A percentile compares a stretch with the other conserved stretches of the same genome.
phyloP scores from a whole-genome alignment of 1,284 basidiomycete species.

The Rhodotorula sp. region DNA sequence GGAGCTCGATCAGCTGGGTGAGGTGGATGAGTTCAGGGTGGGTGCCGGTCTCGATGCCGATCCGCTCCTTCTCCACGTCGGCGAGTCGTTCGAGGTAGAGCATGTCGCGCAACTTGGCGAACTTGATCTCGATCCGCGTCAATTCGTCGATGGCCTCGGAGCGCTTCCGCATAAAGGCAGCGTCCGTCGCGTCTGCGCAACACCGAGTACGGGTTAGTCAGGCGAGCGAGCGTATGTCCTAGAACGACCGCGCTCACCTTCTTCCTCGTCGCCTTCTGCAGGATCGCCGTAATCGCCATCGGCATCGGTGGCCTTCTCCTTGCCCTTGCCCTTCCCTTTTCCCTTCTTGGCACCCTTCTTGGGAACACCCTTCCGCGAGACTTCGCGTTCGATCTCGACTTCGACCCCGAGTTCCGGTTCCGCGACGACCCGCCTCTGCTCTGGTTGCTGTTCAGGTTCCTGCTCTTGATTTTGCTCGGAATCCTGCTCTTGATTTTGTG shows the following conservation, averaged over 20 bases:
- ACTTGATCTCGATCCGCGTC: conserved; percentile 58
- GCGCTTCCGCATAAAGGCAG: conserved; percentile 36
- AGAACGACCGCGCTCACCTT: conserved; percentile 12
- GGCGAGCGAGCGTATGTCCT: too few species aligned
- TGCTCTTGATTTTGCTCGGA: too few species aligned
- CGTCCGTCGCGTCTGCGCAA: conserved; percentile 24
- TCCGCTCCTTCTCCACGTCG: conserved; percentile 57
- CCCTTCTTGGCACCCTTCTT: conserved; percentile 15
- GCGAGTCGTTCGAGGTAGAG: conserved; percentile 58
- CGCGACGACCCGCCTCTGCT: background rate
- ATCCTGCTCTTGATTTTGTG: too few species aligned
- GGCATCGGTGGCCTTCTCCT: conserved; percentile 20
- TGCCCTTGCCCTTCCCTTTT: conserved; percentile 22
- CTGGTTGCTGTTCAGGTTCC: too few species aligned
- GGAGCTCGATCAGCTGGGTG: conserved; percentile 54
- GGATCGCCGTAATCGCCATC: conserved; percentile 6
- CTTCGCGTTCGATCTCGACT: conserved; percentile 18
- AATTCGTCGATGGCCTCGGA: conserved; percentile 56
- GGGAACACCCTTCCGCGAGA: conserved; percentile 9
- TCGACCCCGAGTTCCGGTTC: background rate
- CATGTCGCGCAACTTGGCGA: conserved; percentile 57
- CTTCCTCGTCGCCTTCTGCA: conserved; percentile 30
- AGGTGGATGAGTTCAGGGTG: conserved; percentile 81
- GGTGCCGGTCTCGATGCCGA: conserved; percentile 60
- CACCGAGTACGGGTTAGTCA: background rate